Percentiles rank a stretch among this genome's conserved stretches.
Evolutionary conservation across 2,329 filamentous ascomycete genomes (phyloP).

Genomic region (Verticillium dahliae): DNA sequence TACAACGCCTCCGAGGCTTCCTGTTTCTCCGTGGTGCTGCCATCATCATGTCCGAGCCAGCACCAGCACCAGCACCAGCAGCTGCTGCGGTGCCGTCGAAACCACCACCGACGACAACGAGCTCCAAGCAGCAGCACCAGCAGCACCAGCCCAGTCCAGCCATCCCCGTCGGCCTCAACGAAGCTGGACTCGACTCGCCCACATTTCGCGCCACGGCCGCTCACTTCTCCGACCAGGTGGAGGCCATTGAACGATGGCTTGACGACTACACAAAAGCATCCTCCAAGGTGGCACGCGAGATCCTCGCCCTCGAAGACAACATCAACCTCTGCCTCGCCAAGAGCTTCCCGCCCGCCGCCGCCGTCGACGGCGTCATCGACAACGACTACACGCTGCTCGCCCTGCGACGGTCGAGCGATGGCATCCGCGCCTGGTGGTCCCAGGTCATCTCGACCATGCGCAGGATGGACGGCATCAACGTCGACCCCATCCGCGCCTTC

Average conservation of each 20-base stretch:
- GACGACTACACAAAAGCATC: constrained; percentile 51
- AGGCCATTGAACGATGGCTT: constrained; percentile 88
- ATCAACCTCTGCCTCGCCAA: constrained; percentile 72
- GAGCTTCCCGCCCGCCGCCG: constrained; percentile 63
- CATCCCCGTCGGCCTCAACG: constrained; percentile 78
- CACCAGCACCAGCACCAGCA: background rate
- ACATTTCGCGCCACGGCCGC: constrained; percentile 83
- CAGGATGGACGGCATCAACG: constrained; percentile 67
- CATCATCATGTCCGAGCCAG: constrained; percentile 8
- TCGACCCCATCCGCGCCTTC: constrained; percentile 78
- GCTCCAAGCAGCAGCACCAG: constrained; percentile 8
- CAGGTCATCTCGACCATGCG: constrained; percentile 67
- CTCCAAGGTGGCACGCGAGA: constrained; percentile 50
- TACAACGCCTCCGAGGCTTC: background rate
- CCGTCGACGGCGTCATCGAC: constrained; percentile 81
- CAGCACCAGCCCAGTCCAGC: constrained; percentile 26
- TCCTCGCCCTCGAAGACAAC: constrained; percentile 69
- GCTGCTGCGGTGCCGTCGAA: constrained; percentile 2
- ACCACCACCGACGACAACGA: constrained; percentile 5
- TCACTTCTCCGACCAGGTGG: constrained; percentile 88
- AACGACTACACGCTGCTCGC: constrained; percentile 92
- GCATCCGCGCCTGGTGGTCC: constrained; percentile 81
- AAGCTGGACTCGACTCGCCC: constrained; percentile 93
- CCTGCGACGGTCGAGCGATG: constrained; percentile 77
- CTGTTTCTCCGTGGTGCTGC: background rate